phyloP scores from a whole-genome alignment of 257 asterid species.

The Petunia secreta region DNA sequence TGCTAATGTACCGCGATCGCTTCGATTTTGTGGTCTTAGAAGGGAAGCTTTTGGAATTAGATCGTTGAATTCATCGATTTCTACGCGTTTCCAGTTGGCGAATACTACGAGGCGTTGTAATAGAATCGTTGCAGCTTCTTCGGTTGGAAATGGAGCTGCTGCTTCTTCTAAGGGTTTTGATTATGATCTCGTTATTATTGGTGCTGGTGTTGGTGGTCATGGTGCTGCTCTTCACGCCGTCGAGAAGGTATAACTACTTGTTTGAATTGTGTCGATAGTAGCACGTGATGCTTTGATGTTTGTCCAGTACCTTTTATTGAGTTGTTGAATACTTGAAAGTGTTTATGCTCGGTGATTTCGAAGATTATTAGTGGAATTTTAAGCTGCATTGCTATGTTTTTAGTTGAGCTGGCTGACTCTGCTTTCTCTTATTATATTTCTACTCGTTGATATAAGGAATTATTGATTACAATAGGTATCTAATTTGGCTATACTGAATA shows the following conservation, averaged over 20 bases:
- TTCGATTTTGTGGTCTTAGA: conserved; percentile 83
- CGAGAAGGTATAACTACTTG: conserved; percentile 57
- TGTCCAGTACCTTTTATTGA: too few relatives aligned
- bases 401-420: neutral
- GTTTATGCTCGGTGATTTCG: neutral
- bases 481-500: neutral
- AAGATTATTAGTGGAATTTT: neutral
- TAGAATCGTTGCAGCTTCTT: conserved; percentile 53
- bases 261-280: conserved; percentile 5
- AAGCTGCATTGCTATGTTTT: neutral
- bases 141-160: conserved; percentile 56
- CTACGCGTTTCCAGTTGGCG: conserved; percentile 39
- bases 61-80: conserved; percentile 38
- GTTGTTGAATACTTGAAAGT: neutral
- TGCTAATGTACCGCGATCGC: conserved; percentile 57
- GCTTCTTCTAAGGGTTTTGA: conserved; percentile 62
- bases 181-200: conserved; percentile 93
- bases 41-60: conserved; percentile 58
- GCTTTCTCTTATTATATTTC: neutral
- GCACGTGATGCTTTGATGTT: neutral
- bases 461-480: conserved; percentile 16
- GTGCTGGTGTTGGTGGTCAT: conserved; percentile 98
- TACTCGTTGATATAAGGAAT: neutral
- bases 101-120: conserved; percentile 27
- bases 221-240: conserved; percentile 99